Evolutionary conservation across 2,329 filamentous ascomycete genomes (phyloP).

Genomic region (Pseudogymnoascus sp.): DNA sequence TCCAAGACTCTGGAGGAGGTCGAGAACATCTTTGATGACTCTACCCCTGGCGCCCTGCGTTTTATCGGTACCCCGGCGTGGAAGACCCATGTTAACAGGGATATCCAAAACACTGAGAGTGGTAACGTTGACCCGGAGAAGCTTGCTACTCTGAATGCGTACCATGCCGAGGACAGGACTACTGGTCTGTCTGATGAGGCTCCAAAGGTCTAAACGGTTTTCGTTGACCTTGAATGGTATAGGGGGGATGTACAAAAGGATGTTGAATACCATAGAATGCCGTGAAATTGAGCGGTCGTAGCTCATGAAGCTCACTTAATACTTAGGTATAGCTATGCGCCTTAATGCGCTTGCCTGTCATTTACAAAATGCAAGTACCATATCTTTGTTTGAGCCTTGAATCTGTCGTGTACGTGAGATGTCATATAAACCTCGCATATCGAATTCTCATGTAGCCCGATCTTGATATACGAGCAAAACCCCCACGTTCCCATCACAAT

Average conservation of each 20-base stretch:
- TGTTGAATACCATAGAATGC: background rate
- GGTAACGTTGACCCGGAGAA: conserved; percentile 25
- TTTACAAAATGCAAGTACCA: background rate
- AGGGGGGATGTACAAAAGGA: background rate
- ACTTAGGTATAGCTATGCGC: background rate
- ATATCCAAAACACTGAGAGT: conserved; percentile 18
- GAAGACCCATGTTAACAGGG: conserved; percentile 21
- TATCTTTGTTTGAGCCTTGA: background rate
- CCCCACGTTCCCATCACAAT: too few species aligned
- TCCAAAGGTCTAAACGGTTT: background rate
- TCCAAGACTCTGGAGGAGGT: conserved; percentile 48
- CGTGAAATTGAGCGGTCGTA: background rate
- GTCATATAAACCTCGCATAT: too few species aligned
- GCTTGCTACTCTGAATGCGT: conserved; percentile 13
- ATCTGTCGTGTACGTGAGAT: background rate
- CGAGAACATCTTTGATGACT: conserved; percentile 46
- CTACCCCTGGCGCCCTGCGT: conserved; percentile 16
- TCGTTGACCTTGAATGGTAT: background rate
- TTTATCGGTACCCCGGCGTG: conserved; percentile 14
- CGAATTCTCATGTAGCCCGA: too few species aligned
- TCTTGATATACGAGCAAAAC: too few species aligned
- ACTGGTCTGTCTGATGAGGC: background rate
- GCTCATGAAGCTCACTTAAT: background rate
- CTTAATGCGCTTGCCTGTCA: background rate
- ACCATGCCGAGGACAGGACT: conserved; percentile 11